Evolutionary conservation across 78 protist genomes (phyloP).

Genomic region (Chrysochromulina parva): DNA sequence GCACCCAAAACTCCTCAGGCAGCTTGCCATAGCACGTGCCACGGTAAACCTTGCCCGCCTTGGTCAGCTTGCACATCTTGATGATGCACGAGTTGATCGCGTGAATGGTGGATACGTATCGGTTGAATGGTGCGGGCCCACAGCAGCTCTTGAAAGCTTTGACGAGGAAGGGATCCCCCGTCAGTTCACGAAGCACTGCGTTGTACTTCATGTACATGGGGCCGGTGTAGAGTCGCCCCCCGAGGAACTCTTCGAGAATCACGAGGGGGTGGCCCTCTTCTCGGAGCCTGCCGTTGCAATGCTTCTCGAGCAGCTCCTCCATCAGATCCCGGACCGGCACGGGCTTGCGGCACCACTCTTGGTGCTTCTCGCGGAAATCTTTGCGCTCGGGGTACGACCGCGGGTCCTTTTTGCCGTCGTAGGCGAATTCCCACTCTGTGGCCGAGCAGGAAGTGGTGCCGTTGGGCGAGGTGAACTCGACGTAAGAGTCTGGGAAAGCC

Average conservation of each 20-base stretch:
- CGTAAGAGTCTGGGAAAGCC: background rate
- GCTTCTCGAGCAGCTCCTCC: background rate
- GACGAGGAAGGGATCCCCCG: background rate
- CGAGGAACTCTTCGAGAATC: background rate
- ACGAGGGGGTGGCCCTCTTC: background rate
- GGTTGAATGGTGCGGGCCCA: background rate
- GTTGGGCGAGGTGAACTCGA: background rate
- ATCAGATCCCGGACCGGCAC: background rate
- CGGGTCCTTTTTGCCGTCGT: too few relatives aligned
- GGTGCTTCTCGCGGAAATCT: background rate
- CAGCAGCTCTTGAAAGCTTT: background rate
- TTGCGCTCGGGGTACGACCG: background rate
- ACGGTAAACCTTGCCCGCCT: slow-evolving; percentile 32
- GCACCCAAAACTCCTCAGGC: background rate
- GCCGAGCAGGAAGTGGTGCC: background rate
- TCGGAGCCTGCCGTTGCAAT: background rate
- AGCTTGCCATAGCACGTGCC: background rate
- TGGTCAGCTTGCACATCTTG: slow-evolving; percentile 29
- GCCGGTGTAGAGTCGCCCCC: too few relatives aligned
- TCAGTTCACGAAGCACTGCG: background rate
- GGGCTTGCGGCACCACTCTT: background rate
- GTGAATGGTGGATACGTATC: too few relatives aligned
- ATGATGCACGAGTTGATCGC: slow-evolving; percentile 18
- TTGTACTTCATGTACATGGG: slow-evolving; percentile 14
- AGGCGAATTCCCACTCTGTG: background rate